Evolutionary conservation across 306 rosid genomes (phyloP).

Genomic region (Prosopis cineraria): DNA sequence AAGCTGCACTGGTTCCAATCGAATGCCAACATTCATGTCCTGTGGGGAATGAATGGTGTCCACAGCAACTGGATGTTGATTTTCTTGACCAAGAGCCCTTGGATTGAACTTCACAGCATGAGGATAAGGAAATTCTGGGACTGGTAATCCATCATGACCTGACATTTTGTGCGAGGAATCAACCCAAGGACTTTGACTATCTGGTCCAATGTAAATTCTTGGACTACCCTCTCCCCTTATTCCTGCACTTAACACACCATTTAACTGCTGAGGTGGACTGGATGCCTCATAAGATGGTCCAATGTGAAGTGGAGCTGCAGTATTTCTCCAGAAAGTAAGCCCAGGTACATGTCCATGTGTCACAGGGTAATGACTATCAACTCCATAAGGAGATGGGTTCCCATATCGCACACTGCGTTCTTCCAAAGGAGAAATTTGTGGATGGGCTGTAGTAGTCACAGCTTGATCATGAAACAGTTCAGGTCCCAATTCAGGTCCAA

Average conservation of each 20-base stretch:
- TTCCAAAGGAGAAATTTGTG: constrained; percentile 61
- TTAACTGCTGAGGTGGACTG: constrained; percentile 51
- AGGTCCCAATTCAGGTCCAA: constrained; percentile 66
- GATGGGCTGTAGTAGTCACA: constrained; percentile 55
- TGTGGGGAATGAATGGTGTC: constrained; percentile 46
- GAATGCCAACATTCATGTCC: constrained; percentile 38
- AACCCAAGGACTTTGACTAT: constrained; percentile 62
- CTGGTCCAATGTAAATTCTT: constrained; percentile 56
- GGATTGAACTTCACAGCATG: constrained; percentile 55
- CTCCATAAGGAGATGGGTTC: constrained; percentile 63
- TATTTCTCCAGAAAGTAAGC: constrained; percentile 66
- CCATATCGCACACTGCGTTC: constrained; percentile 67
- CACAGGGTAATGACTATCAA: constrained; percentile 57
- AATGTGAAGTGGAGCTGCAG: constrained; percentile 54
- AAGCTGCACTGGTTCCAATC: constrained; percentile 40
- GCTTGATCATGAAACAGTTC: constrained; percentile 70
- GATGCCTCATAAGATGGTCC: constrained; percentile 67
- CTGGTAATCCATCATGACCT: constrained; percentile 59
- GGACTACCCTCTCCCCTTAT: constrained; percentile 73
- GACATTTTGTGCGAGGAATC: constrained; percentile 69
- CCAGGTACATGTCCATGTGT: constrained; percentile 64
- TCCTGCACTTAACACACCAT: constrained; percentile 67
- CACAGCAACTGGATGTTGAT: constrained; percentile 37
- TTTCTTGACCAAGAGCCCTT: constrained; percentile 50
- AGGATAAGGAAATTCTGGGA: constrained; percentile 56